These are phyloP conservation scores for Coffea eugenioides DNA, from an alignment of 257 asterid species.

Conservation along the genomic window DNA sequence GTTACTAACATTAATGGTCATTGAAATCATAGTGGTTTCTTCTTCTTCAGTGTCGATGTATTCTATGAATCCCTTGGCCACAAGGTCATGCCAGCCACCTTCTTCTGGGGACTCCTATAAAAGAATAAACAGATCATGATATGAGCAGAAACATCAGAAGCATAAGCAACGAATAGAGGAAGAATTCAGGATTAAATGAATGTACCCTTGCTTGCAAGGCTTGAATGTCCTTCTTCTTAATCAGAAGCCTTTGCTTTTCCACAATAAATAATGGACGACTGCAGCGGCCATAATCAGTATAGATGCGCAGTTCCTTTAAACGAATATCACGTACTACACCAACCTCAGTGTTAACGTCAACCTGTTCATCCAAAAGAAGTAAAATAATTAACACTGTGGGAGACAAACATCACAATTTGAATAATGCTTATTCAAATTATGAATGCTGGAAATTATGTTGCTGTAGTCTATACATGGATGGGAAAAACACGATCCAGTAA, in stretches of 20 bases:
- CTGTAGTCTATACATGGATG: not conserved
- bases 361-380: constrained; percentile 42
- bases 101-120: constrained; percentile 86
- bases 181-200: not conserved
- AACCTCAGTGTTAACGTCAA: constrained; percentile 97
- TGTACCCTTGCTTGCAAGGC: constrained; percentile 89
- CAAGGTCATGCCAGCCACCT: constrained; percentile 92
- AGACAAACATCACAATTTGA: not conserved
- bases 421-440: not conserved
- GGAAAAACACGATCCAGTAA: not conserved
- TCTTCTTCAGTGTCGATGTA: constrained; percentile 95
- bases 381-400: not conserved
- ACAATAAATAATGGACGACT: constrained; percentile 97
- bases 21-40: constrained; percentile 98
- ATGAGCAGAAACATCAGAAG: not conserved
- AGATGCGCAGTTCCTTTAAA: constrained; percentile 84
- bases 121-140: constrained; percentile 13
- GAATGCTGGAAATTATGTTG: not conserved
- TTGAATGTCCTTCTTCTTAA: constrained; percentile 75
- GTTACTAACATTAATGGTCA: constrained; percentile 81
- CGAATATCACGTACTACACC: constrained; percentile 97
- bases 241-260: constrained; percentile 87
- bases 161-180: not conserved
- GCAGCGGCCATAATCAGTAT: constrained; percentile 99
- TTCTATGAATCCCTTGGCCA: constrained; percentile 84